Evolutionary conservation across 1,284 basidiomycete species (phyloP).

Genomic region (Ganoderma sp.): DNA sequence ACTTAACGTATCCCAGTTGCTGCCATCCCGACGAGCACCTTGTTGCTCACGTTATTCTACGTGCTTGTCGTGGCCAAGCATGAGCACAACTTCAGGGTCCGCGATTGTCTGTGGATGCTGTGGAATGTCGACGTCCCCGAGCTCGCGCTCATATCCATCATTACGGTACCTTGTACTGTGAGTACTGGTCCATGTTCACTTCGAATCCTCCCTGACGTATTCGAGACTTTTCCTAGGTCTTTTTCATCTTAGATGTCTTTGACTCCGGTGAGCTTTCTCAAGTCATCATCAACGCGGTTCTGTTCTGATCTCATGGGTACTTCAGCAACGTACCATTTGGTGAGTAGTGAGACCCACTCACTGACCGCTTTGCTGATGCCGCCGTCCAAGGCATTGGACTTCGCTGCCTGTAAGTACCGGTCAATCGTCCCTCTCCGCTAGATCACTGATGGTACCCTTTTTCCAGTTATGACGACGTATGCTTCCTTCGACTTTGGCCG

Average conservation of each 20-base stretch:
- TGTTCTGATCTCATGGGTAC: not conserved
- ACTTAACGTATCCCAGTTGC: not conserved
- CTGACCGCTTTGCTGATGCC: not conserved
- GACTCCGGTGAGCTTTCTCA: not conserved
- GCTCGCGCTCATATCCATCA: conserved; percentile 7
- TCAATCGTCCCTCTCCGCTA: not conserved
- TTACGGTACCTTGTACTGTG: conserved; percentile 7
- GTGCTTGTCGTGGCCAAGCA: conserved; percentile 11
- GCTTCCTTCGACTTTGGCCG: not conserved
- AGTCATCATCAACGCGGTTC: not conserved
- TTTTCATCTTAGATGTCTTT: not conserved
- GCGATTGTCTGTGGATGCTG: not conserved
- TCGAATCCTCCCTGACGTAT: not conserved
- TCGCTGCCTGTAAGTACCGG: not conserved
- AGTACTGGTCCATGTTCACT: not conserved
- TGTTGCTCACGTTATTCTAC: not conserved
- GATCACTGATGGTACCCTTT: not conserved
- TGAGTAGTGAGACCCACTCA: not conserved
- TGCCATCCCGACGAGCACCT: not conserved
- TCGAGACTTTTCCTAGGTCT: not conserved
- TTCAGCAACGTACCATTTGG: conserved; percentile 2
- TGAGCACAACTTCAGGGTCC: conserved; percentile 10
- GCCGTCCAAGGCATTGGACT: not conserved
- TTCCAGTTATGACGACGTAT: conserved; percentile 17
- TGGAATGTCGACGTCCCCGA: conserved; percentile 14